Evolutionary conservation across 208 protist genomes (phyloP).

Genomic region (Polymyxa betae): DNA sequence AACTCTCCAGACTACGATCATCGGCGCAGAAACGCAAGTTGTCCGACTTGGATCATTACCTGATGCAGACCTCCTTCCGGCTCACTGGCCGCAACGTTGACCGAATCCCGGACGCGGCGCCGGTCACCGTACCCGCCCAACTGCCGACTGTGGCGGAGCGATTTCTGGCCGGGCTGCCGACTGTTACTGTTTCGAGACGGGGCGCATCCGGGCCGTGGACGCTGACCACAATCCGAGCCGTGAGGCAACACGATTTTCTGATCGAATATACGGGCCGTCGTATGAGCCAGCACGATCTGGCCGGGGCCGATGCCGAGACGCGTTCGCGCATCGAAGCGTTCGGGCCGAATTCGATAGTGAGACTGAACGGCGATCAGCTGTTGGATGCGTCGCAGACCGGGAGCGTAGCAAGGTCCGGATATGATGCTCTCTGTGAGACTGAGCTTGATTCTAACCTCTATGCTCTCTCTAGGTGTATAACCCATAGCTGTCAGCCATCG

Average conservation of each 20-base stretch:
- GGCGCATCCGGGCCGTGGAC: neutral
- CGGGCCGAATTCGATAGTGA: no score
- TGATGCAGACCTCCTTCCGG: neutral
- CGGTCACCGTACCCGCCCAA: neutral
- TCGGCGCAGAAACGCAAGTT: neutral
- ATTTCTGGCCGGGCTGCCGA: neutral
- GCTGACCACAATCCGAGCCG: no score
- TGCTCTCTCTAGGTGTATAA: neutral
- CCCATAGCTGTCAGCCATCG: slow-evolving; percentile 1
- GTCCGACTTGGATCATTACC: neutral
- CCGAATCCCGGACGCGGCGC: neutral
- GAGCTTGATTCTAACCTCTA: neutral
- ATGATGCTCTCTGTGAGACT: no score
- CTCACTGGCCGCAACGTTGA: neutral
- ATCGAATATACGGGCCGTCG: no score
- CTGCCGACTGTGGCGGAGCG: neutral
- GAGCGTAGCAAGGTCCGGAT: no score
- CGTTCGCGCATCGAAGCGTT: no score
- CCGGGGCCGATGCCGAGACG: no score
- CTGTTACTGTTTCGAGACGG: neutral
- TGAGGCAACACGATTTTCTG: no score
- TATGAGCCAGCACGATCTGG: no score
- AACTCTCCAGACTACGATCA: neutral
- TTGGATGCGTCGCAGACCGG: no score
- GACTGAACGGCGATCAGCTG: no score